Percentiles rank a stretch among this genome's conserved stretches.
Conservation (phyloP, 129 eudicot species). For the Pulicaria dysenterica region DNA sequence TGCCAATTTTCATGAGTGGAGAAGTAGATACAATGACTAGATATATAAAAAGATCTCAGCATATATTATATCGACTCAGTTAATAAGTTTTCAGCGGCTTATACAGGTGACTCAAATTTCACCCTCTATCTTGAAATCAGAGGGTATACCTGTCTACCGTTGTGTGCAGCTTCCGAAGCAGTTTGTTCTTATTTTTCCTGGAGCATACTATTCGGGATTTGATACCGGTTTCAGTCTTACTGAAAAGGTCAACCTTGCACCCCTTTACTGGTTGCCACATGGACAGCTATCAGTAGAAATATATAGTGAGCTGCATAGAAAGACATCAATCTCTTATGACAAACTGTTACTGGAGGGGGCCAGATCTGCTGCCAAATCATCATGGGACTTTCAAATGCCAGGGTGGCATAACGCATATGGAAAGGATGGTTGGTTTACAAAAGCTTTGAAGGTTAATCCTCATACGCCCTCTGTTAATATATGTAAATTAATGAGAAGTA, state of each 20-base stretch:
- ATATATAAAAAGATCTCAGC: constrained; percentile 1
- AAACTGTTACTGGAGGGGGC: constrained; percentile 66
- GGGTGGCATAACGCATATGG: constrained; percentile 60
- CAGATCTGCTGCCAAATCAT: constrained; percentile 52
- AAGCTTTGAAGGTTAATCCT: constrained; percentile 58
- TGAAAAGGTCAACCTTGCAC: constrained; percentile 63
- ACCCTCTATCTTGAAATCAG: constrained; percentile 57
- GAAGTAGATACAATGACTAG: constrained; percentile 11
- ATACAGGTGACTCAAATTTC: constrained; percentile 82
- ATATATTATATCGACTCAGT: constrained; percentile 8
- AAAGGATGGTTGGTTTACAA: constrained; percentile 60
- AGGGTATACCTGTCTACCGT: constrained; percentile 80
- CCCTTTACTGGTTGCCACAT: constrained; percentile 89
- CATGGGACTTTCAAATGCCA: constrained; percentile 20
- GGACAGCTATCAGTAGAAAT: constrained; percentile 62
- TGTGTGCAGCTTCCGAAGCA: constrained; percentile 69
- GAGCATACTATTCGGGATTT: constrained; percentile 72
- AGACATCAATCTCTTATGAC: constrained; percentile 72
- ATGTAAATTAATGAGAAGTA: background rate
- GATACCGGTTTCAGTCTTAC: constrained; percentile 73
- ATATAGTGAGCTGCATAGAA: constrained; percentile 52
- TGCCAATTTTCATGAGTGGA: constrained; percentile 1
- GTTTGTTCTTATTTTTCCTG: constrained; percentile 68
- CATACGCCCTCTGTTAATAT: background rate
- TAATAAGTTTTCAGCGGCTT: background rate